Conservation (phyloP, 495 filamentous ascomycete species). For the Penicillium crystallinum region DNA sequence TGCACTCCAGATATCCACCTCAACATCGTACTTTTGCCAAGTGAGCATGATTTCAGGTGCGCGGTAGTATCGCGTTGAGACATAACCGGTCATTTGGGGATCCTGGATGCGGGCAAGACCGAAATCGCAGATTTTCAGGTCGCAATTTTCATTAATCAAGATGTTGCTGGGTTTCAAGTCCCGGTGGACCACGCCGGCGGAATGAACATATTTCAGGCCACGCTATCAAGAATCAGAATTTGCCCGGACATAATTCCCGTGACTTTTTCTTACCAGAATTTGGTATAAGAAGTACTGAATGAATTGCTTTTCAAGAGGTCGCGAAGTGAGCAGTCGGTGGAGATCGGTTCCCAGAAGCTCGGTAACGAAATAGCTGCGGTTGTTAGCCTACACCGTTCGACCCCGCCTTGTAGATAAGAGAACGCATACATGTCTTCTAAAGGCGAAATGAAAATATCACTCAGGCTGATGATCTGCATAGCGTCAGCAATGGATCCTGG, state of each 20-base stretch:
- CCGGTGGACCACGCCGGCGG: slow-evolving; percentile 93
- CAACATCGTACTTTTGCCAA: slow-evolving; percentile 99
- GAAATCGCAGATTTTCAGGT: slow-evolving; percentile 99
- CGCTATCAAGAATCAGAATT: slow-evolving; percentile 77
- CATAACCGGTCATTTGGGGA: slow-evolving; percentile 99
- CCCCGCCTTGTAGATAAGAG: background rate
- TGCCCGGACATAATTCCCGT: slow-evolving; percentile 52
- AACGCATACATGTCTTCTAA: slow-evolving; percentile 91
- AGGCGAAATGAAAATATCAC: slow-evolving; percentile 98
- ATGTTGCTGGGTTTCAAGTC: slow-evolving; percentile 99
- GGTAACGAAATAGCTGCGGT: slow-evolving; percentile 86
- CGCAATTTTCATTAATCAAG: slow-evolving; percentile 98
- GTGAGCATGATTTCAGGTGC: slow-evolving; percentile 99
- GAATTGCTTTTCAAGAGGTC: slow-evolving; percentile 97
- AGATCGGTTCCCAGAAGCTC: slow-evolving; percentile 96
- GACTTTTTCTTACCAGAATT: slow-evolving; percentile 64
- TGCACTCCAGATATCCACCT: slow-evolving; percentile 99
- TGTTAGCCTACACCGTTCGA: slow-evolving; percentile 26
- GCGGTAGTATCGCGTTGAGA: slow-evolving; percentile 97
- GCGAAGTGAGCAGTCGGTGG: slow-evolving; percentile 88
- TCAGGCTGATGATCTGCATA: slow-evolving; percentile 86
- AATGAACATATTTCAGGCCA: slow-evolving; percentile 98
- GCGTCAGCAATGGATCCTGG: slow-evolving; percentile 17
- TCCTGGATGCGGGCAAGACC: slow-evolving; percentile 96
- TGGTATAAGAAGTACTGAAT: slow-evolving; percentile 99